Percentiles rank a stretch among this genome's conserved stretches.
Evolutionary conservation across 2,329 filamentous ascomycete genomes (phyloP).

Genomic region (Arthrobotrys sinensis): DNA sequence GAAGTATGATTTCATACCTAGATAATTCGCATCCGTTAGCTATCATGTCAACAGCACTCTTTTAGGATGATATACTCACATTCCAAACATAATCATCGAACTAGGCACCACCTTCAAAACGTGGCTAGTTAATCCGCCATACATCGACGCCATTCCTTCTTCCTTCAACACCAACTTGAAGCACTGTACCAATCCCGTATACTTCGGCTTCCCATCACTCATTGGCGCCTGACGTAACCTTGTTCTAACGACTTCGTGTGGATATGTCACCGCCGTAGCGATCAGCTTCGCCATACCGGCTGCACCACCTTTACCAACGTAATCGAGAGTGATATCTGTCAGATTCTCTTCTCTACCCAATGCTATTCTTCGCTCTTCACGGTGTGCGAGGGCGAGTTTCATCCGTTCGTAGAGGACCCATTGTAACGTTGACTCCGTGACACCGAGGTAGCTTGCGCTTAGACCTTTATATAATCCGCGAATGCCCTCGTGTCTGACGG

Average conservation of each 20-base stretch:
- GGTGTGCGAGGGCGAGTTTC: constrained; percentile 79
- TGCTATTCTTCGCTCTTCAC: constrained; percentile 74
- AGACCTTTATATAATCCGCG: constrained; percentile 89
- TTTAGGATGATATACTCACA: constrained; percentile 71
- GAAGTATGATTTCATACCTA: constrained; percentile 59
- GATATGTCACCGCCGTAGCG: constrained; percentile 88
- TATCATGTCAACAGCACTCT: not conserved
- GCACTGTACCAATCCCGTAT: constrained; percentile 89
- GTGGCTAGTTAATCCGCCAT: constrained; percentile 92
- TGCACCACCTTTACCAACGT: constrained; percentile 83
- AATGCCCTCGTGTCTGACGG: constrained; percentile 84
- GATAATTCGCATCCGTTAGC: not conserved
- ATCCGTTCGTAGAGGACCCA: constrained; percentile 96
- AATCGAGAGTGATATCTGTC: constrained; percentile 83
- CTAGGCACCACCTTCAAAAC: constrained; percentile 90
- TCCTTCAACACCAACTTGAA: constrained; percentile 90
- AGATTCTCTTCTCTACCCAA: constrained; percentile 76
- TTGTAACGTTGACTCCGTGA: constrained; percentile 90
- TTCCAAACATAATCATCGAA: constrained; percentile 96
- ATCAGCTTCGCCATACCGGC: constrained; percentile 89
- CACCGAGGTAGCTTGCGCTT: constrained; percentile 90
- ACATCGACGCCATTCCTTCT: constrained; percentile 87
- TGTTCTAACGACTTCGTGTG: constrained; percentile 87
- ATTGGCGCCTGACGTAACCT: constrained; percentile 87
- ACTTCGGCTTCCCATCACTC: constrained; percentile 81